phyloP scores from a whole-genome alignment of 306 rosid species.

The Lupinus albus region DNA sequence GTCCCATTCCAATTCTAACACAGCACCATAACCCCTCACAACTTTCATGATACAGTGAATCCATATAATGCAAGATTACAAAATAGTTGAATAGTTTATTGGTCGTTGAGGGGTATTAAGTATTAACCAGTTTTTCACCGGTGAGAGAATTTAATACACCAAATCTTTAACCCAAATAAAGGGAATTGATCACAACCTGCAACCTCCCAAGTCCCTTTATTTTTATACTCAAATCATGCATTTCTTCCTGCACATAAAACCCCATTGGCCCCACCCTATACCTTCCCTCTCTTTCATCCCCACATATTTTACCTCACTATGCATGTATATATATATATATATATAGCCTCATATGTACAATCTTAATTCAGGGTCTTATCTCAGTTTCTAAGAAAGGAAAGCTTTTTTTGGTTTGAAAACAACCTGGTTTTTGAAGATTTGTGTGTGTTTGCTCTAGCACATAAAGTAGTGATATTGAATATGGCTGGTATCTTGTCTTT shows the following conservation, averaged over 20 bases:
- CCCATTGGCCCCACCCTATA: neutral
- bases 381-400: conserved; percentile 13
- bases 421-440: neutral
- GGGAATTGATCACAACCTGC: conserved; percentile 37
- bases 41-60: neutral
- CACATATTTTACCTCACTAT: neutral
- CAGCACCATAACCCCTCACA: neutral
- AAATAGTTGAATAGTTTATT: neutral
- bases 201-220: conserved; percentile 18
- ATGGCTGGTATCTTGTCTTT: conserved; percentile 60
- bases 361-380: no score
- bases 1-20: conserved; percentile 17
- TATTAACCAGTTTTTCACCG: conserved; percentile 48
- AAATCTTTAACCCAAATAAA: neutral
- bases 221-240: conserved; percentile 35
- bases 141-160: conserved; percentile 45
- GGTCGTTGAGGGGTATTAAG: conserved; percentile 50
- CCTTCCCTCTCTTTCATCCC: conserved; percentile 12
- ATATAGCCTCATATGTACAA: neutral
- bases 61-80: neutral
- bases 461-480: neutral
- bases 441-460: neutral
- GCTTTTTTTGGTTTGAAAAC: conserved; percentile 9
- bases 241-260: conserved; percentile 38
- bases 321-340: neutral